These are phyloP conservation scores for Ophiocordyceps camponoti-rufipedis DNA, from an alignment of 2,329 filamentous ascomycete species.

Conservation along the genomic window DNA sequence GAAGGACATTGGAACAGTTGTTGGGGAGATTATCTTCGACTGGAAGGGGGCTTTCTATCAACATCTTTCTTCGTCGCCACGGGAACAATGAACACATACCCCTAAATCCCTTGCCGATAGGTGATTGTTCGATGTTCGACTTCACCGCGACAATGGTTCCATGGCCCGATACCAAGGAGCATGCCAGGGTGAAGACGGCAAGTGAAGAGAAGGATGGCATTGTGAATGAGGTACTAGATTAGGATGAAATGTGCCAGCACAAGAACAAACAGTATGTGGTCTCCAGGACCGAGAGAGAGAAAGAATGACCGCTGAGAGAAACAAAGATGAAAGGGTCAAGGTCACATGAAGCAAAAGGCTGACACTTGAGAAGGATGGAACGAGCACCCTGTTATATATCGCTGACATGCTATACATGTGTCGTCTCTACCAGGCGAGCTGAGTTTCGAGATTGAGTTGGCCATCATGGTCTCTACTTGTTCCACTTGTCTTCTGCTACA, in stretches of 20 bases:
- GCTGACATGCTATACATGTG: neutral
- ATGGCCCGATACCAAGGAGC: neutral
- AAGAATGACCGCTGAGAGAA: neutral
- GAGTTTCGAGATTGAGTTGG: neutral
- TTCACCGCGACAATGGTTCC: neutral
- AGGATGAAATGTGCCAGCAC: neutral
- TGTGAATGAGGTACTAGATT: neutral
- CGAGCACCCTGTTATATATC: neutral
- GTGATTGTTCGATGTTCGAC: neutral
- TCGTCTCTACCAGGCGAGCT: neutral
- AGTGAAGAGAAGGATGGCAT: neutral
- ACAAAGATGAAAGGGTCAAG: neutral
- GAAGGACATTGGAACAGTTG: constrained; percentile 44
- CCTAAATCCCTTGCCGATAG: neutral
- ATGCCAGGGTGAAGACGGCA: neutral
- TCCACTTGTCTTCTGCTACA: neutral
- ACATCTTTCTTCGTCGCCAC: neutral
- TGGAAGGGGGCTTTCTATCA: neutral
- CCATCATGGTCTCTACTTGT: no score
- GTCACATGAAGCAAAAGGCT: neutral
- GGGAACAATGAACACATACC: neutral
- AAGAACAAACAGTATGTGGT: neutral
- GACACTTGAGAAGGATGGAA: neutral
- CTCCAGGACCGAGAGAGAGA: neutral
- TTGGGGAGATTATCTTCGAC: constrained; percentile 7